Evolutionary conservation across 2,329 filamentous ascomycete genomes (phyloP), one percentile per base, ranked within the genome.

Genomic region (Aspergillus sergii): DNA sequence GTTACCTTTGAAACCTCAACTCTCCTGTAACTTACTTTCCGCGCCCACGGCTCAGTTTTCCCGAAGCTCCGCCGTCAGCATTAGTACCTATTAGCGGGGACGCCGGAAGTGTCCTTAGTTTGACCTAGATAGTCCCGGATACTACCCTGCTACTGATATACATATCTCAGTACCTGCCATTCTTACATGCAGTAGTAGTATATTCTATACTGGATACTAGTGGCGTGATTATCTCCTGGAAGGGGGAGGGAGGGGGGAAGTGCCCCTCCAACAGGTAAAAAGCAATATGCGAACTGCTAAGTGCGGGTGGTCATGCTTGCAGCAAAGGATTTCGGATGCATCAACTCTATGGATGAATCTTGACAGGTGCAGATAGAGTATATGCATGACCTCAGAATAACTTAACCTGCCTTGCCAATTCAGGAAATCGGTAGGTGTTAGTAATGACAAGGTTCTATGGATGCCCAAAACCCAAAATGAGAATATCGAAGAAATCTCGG

Each of bases 401-500:
- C 46, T 30, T 23, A 32, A 16, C 45, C 23, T 26, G 16, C 30
- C 28, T 23, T 51, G 4, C 48, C 26, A 14, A 21, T 34, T 32
- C 12, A 8, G 26, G 19, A 19, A 32, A 23, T 16, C 26, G 14
- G 46, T 28, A 46, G 45, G 21, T 48, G 26, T 51, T 51, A 41
- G 16, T 41, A 51, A 21, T 32, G 48, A 21, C 28, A 34, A 10
- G 48, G 48, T 51, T 32, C 28, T 19, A 41, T 8, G 39, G 39
- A 41, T n/a, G 14, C 39, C 6, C 19, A 41, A 9, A 41, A 41
- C 39, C 16, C 39, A 41, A 51, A 32, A 51, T 0, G 26, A 11
- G 21, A 51, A n/a, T 32, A 51, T 51, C 48, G 28, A 51, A 51
- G 28, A 51, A 51, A 26, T 51, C 48, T 51, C 48, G 48, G 48